Evolutionary conservation across 805 yeast genomes (phyloP).

Genomic region (Schizosaccharomyces japonicus): DNA sequence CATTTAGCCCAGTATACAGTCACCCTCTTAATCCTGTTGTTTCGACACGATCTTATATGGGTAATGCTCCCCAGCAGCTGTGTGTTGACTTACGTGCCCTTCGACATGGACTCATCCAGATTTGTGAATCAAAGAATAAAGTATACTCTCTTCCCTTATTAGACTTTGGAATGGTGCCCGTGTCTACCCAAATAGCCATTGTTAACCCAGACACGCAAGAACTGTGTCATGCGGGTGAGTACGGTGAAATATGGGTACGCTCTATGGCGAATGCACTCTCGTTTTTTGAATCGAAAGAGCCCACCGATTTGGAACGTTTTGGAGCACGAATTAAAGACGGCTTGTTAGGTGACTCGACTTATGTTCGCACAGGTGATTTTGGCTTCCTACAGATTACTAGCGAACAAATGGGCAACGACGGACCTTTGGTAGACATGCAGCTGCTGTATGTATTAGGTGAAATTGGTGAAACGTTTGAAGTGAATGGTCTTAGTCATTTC

Average conservation of each 20-base stretch:
- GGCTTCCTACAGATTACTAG: constrained; percentile 71
- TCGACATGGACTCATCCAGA: constrained; percentile 66
- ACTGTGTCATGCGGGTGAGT: constrained; percentile 69
- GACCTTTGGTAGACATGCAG: constrained; percentile 32
- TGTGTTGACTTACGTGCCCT: constrained; percentile 72
- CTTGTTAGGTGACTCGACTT: constrained; percentile 30
- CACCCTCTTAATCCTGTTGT: constrained; percentile 65
- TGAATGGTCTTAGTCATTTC: constrained; percentile 75
- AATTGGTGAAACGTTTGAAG: constrained; percentile 70
- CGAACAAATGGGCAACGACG: constrained; percentile 17
- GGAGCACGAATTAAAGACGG: constrained; percentile 33
- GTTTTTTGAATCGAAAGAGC: constrained; percentile 29
- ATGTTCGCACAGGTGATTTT: constrained; percentile 75
- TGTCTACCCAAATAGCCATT: constrained; percentile 76
- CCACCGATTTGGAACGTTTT: constrained; percentile 31
- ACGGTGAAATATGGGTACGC: constrained; percentile 91
- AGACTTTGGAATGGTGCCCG: constrained; percentile 90
- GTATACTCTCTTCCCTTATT: constrained; percentile 24
- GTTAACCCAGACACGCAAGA: constrained; percentile 78
- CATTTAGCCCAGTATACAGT: constrained; percentile 54
- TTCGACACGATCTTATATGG: constrained; percentile 63
- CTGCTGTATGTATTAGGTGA: constrained; percentile 66
- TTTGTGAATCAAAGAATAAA: constrained; percentile 53
- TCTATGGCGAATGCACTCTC: constrained; percentile 59
- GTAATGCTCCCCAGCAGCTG: constrained; percentile 67